These are phyloP conservation scores for Bipolaris sorokiniana DNA, from an alignment of 2,329 filamentous ascomycete genomes.

Conservation along the genomic window DNA sequence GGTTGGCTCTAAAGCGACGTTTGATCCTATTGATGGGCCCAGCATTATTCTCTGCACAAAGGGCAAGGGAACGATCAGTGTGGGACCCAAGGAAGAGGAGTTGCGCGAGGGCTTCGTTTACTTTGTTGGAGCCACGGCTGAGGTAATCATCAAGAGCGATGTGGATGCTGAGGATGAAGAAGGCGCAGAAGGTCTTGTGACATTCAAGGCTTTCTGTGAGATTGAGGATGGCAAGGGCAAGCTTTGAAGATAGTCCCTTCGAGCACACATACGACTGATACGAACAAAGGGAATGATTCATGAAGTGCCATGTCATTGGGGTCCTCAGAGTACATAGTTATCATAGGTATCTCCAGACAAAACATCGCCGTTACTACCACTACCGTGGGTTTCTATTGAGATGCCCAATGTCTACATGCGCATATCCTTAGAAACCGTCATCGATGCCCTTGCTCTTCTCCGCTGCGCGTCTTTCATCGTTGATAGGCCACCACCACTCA, in stretches of 20 bases:
- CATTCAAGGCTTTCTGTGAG: conserved; percentile 95
- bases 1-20: conserved; percentile 79
- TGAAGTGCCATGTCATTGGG: neutral
- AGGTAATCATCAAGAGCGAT: conserved; percentile 75
- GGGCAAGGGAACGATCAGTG: conserved; percentile 81
- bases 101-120: conserved; percentile 59
- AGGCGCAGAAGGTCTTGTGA: conserved; percentile 70
- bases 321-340: neutral
- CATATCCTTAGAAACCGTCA: conserved; percentile 57
- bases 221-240: conserved; percentile 53
- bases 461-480: conserved; percentile 55
- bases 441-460: conserved; percentile 58
- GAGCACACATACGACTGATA: neutral
- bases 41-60: conserved; percentile 91
- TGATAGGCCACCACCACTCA: conserved; percentile 64
- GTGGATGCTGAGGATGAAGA: conserved; percentile 51
- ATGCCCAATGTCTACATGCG: neutral
- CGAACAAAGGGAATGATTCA: neutral
- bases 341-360: neutral
- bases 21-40: conserved; percentile 84
- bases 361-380: neutral
- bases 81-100: conserved; percentile 80
- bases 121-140: conserved; percentile 82
- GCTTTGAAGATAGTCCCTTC: conserved; percentile 21
- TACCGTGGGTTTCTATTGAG: neutral